These are phyloP conservation scores for Piper longum DNA, from an alignment of 164 flowering plant species.

Conservation along the genomic window DNA sequence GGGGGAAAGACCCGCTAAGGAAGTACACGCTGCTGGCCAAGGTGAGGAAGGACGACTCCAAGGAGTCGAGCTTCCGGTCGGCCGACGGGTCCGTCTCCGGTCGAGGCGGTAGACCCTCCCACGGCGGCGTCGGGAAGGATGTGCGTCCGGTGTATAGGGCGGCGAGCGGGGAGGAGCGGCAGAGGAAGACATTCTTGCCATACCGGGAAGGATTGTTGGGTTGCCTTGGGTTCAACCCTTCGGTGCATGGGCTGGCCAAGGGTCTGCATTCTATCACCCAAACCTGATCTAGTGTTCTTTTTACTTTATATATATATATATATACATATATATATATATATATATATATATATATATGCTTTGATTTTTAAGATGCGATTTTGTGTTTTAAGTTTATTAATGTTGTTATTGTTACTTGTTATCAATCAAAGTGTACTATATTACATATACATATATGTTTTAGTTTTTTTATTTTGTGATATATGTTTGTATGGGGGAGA, in stretches of 20 bases:
- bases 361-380: too few relatives aligned
- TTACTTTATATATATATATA: too few relatives aligned
- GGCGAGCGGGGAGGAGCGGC: constrained; percentile 53
- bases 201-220: constrained; percentile 71
- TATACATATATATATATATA: too few relatives aligned
- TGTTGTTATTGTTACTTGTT: too few relatives aligned
- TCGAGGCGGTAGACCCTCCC: too few relatives aligned
- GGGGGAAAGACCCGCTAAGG: constrained; percentile 49
- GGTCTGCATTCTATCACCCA: constrained; percentile 21
- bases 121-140: constrained; percentile 14
- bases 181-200: constrained; percentile 73
- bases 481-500: too few relatives aligned
- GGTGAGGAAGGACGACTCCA: constrained; percentile 29
- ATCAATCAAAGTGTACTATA: too few relatives aligned
- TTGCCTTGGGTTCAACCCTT: constrained; percentile 38
- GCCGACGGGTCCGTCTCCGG: constrained; percentile 24
- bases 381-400: too few relatives aligned
- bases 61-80: constrained; percentile 35
- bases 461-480: too few relatives aligned
- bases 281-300: background rate
- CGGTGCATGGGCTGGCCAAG: constrained; percentile 32
- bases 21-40: constrained; percentile 32
- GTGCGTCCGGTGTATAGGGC: constrained; percentile 50
- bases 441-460: too few relatives aligned
- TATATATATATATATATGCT: too few relatives aligned